A percentile compares a stretch with the other conserved stretches of the same genome.
These are phyloP conservation scores for Boletus tomentosulus DNA, from an alignment of 768 basidiomycete genomes.

Conservation along the genomic window DNA sequence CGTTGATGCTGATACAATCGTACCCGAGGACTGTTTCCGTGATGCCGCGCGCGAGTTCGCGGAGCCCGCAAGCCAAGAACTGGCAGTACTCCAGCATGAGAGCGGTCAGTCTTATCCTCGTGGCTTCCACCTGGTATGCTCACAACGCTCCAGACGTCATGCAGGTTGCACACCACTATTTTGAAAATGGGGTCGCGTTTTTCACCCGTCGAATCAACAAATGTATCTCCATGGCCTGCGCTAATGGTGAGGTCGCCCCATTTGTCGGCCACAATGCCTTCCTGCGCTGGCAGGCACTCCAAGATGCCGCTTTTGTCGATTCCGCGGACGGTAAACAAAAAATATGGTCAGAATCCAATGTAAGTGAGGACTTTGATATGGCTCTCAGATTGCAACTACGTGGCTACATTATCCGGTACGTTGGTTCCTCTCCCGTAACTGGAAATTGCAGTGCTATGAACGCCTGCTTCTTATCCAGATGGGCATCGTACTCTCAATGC, in stretches of 20 bases:
- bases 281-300: conserved; percentile 83
- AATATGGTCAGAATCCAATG: conserved; percentile 65
- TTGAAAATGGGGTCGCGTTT: conserved; percentile 86
- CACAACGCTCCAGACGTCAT: conserved; percentile 60
- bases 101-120: conserved; percentile 48
- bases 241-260: conserved; percentile 73
- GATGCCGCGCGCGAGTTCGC: conserved; percentile 85
- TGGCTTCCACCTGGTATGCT: not conserved
- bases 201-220: conserved; percentile 87
- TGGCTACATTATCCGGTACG: conserved; percentile 66
- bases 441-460: conserved; percentile 1
- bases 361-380: conserved; percentile 72
- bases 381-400: conserved; percentile 52
- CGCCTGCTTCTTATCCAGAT: conserved; percentile 23
- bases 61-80: conserved; percentile 56
- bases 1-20: conserved; percentile 85
- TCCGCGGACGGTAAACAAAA: conserved; percentile 52
- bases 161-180: conserved; percentile 87
- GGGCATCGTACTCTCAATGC: conserved; percentile 82
- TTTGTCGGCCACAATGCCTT: conserved; percentile 90
- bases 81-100: conserved; percentile 88
- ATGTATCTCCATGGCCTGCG: conserved; percentile 73
- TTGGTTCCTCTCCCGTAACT: not conserved
- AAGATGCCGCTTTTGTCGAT: conserved; percentile 79
- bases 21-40: conserved; percentile 87